phyloP scores from a whole-genome alignment of 768 basidiomycete genomes.

The Tulasnella sp. region DNA sequence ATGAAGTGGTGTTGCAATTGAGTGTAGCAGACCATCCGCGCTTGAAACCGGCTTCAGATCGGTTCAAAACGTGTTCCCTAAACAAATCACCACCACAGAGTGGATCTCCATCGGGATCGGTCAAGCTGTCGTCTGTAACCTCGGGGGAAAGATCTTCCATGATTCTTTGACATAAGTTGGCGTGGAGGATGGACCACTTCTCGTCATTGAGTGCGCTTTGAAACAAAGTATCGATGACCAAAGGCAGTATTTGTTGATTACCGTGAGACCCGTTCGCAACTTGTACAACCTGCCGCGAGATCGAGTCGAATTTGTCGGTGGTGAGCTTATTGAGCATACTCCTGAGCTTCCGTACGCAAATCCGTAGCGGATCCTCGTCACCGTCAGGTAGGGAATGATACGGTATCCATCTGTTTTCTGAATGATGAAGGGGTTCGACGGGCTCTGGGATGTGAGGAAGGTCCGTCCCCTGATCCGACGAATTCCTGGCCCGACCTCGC shows the following conservation, averaged over 20 bases:
- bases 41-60: not conserved
- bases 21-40: not conserved
- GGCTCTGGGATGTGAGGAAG: no score
- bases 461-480: no score
- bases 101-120: not conserved
- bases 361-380: no score
- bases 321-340: not conserved
- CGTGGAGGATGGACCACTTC: not conserved
- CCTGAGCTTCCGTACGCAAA: no score
- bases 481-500: no score
- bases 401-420: no score
- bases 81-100: not conserved
- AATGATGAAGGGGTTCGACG: no score
- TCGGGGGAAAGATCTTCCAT: not conserved
- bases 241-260: not conserved
- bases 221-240: not conserved
- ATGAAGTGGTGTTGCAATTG: no score
- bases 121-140: not conserved
- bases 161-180: not conserved
- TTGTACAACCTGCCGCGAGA: not conserved
- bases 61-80: not conserved
- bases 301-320: not conserved
- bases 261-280: not conserved
- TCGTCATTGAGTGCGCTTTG: not conserved
- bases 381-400: no score